These are phyloP conservation scores for Diddensiella transvaalensis DNA, from an alignment of 805 yeast genomes.

Conservation along the genomic window DNA sequence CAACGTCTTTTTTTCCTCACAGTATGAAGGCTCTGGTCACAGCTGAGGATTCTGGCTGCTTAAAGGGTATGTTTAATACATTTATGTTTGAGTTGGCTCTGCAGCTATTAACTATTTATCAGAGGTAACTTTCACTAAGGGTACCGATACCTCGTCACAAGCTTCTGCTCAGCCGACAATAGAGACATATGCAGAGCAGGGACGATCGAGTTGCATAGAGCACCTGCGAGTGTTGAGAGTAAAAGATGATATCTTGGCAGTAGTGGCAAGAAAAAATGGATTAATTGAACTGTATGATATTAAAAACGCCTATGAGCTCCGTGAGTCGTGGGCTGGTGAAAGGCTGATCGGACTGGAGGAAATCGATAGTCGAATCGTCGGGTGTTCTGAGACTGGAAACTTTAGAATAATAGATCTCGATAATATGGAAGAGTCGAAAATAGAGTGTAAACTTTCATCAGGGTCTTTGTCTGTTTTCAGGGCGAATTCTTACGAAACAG, in stretches of 20 bases:
- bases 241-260: slow-evolving; percentile 8
- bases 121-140: slow-evolving; percentile 58
- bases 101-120: slow-evolving; percentile 3
- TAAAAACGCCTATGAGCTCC: slow-evolving; percentile 16
- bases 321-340: slow-evolving; percentile 12
- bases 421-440: slow-evolving; percentile 4
- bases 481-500: slow-evolving; percentile 3
- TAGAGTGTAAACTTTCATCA: slow-evolving; percentile 43
- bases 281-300: slow-evolving; percentile 22
- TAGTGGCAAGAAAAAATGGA: slow-evolving; percentile 20
- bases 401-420: slow-evolving; percentile 6
- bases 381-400: slow-evolving; percentile 5
- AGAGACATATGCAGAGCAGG: slow-evolving; percentile 39
- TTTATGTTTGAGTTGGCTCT: background rate
- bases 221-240: slow-evolving; percentile 5
- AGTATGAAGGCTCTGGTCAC: slow-evolving; percentile 49
- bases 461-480: slow-evolving; percentile 7
- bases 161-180: slow-evolving; percentile 55
- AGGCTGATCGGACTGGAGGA: background rate
- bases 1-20: no score
- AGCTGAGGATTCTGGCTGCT: slow-evolving; percentile 49
- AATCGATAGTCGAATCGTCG: background rate
- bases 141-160: slow-evolving; percentile 77
- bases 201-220: slow-evolving; percentile 37
- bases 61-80: slow-evolving; percentile 34